Conservation (phyloP, 257 asterid genomes). For the Nemophila menziesii region DNA sequence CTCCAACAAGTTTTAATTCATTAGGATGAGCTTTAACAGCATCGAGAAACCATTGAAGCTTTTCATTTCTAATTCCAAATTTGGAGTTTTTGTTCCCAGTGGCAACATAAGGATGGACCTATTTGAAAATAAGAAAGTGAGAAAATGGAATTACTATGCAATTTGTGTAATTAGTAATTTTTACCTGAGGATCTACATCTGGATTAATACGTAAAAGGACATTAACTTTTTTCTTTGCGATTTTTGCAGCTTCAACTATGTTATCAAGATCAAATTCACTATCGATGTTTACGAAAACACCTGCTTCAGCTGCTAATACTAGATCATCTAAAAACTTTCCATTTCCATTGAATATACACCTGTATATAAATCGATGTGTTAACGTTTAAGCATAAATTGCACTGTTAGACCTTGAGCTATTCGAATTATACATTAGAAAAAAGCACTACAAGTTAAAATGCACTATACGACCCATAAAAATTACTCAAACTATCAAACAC, state of each 20-base stretch:
- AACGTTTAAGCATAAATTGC: background rate
- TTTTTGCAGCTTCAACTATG: slow-evolving; percentile 67
- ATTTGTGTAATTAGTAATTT: no score
- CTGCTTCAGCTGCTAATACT: slow-evolving; percentile 80
- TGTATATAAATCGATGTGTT: slow-evolving; percentile 11
- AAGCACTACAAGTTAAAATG: background rate
- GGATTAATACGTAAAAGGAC: slow-evolving; percentile 89
- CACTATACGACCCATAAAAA: no score
- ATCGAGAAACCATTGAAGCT: slow-evolving; percentile 91
- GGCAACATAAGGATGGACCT: slow-evolving; percentile 98
- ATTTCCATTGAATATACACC: slow-evolving; percentile 93
- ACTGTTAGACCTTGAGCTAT: background rate
- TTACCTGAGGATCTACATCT: slow-evolving; percentile 98
- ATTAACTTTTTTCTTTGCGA: slow-evolving; percentile 73
- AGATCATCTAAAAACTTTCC: slow-evolving; percentile 86
- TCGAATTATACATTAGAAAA: background rate
- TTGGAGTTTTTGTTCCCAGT: slow-evolving; percentile 94
- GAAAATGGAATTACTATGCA: background rate
- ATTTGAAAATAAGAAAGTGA: slow-evolving; percentile 9
- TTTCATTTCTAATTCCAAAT: slow-evolving; percentile 92
- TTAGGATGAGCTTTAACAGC: slow-evolving; percentile 81
- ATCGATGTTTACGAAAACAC: slow-evolving; percentile 80
- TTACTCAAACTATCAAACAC: no score
- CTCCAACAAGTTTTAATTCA: slow-evolving; percentile 90
- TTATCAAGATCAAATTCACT: slow-evolving; percentile 93